Evolutionary conservation across 176 grass and related monocot species (phyloP).

Genomic region (Thalia dealbata): DNA sequence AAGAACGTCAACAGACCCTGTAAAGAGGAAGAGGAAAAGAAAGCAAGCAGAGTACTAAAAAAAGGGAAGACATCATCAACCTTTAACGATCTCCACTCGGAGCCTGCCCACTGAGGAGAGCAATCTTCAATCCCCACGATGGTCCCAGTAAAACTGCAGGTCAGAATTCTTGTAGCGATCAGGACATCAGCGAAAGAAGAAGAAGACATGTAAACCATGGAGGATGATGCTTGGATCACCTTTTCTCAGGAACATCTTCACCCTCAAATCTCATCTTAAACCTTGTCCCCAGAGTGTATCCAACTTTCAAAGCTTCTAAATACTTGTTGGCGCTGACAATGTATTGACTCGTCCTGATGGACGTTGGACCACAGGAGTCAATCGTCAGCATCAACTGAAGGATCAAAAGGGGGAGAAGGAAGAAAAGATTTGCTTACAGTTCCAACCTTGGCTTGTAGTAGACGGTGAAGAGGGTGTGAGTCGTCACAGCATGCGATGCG

Average conservation of each 20-base stretch:
- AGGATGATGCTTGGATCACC: constrained; percentile 3
- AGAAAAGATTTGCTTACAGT: not conserved
- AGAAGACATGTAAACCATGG: constrained; percentile 1
- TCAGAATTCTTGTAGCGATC: not conserved
- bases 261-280: constrained; percentile 55
- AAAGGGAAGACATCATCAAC: constrained; percentile 27
- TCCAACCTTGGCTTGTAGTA: constrained; percentile 90
- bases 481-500: constrained; percentile 74
- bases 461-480: constrained; percentile 60
- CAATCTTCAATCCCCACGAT: constrained; percentile 55
- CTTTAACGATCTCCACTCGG: constrained; percentile 74
- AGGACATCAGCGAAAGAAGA: not conserved
- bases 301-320: constrained; percentile 26
- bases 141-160: constrained; percentile 60
- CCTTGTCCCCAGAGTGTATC: constrained; percentile 33
- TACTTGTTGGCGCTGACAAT: constrained; percentile 48
- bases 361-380: constrained; percentile 12
- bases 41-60: not conserved
- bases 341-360: constrained; percentile 56
- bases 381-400: not conserved
- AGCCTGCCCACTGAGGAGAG: constrained; percentile 64
- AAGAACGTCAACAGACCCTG: not conserved
- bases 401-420: not conserved
- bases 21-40: not conserved
- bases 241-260: constrained; percentile 48